These are phyloP conservation scores for Amauroascus niger DNA, from an alignment of 2,329 filamentous ascomycete species.

Conservation along the genomic window DNA sequence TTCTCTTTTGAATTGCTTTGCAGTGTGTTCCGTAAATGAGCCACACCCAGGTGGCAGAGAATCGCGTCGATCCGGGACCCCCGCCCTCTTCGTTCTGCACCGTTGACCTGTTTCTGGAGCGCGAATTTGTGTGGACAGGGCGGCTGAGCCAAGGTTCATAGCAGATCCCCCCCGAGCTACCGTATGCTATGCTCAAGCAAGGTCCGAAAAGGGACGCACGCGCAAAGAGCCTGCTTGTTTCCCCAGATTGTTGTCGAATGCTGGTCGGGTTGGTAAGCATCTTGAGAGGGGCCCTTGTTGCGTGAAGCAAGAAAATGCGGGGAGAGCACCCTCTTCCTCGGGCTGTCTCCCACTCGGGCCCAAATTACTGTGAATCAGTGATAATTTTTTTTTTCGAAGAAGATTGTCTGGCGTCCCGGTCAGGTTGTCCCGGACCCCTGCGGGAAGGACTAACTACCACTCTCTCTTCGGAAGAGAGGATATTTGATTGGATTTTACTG, in stretches of 20 bases:
- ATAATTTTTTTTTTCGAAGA: background rate
- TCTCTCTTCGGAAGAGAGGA: background rate
- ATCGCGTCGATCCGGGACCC: background rate
- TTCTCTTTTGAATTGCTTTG: background rate
- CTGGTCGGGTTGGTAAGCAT: background rate
- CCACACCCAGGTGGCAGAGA: background rate
- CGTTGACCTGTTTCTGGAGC: conserved; percentile 4
- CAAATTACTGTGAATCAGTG: background rate
- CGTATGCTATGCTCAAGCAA: background rate
- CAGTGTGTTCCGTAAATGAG: background rate
- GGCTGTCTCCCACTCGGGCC: background rate
- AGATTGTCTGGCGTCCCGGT: background rate
- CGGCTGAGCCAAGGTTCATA: conserved; percentile 1
- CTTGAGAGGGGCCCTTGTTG: background rate
- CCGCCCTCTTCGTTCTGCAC: background rate
- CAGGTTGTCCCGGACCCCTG: conserved; percentile 1
- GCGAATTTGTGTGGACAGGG: background rate
- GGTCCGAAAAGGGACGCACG: background rate
- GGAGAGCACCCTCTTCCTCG: background rate
- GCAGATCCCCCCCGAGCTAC: background rate
- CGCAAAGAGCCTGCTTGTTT: background rate
- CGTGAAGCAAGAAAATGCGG: background rate
- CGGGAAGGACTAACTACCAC: conserved; percentile 3
- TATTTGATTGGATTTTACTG: background rate
- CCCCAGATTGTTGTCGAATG: background rate